These are phyloP conservation scores for Exophiala bonariae DNA, from an alignment of 2,329 filamentous ascomycete species.

Conservation along the genomic window DNA sequence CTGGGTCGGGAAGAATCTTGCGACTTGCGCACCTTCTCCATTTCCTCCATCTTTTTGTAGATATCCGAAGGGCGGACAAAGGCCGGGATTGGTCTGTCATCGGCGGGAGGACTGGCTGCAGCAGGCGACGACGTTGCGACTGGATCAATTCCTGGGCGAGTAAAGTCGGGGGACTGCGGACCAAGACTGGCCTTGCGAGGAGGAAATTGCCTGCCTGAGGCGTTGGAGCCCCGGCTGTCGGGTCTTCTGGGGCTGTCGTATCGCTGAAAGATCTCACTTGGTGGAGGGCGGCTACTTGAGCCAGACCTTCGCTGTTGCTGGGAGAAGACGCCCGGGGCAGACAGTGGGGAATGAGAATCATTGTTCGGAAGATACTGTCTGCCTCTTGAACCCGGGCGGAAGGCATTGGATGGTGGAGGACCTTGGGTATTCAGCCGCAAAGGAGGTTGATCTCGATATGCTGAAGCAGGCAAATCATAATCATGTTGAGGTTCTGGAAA, in stretches of 20 bases:
- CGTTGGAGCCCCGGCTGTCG: conserved; percentile 26
- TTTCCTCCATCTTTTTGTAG: conserved; percentile 71
- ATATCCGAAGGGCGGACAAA: conserved; percentile 76
- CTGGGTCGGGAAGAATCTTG: conserved; percentile 59
- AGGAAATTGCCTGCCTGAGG: conserved; percentile 48
- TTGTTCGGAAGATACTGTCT: conserved; percentile 17
- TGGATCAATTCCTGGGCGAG: conserved; percentile 4
- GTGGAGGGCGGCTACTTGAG: conserved; percentile 27
- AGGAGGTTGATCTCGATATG: conserved; percentile 17
- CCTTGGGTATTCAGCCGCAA: conserved; percentile 23
- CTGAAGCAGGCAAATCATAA: conserved; percentile 4
- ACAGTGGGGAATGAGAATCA: conserved; percentile 18
- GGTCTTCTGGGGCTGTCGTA: conserved; percentile 24
- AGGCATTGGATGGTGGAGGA: conserved; percentile 23
- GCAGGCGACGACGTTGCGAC: conserved; percentile 1
- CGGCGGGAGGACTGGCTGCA: neutral
- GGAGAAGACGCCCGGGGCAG: conserved; percentile 17
- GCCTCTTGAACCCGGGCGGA: conserved; percentile 26
- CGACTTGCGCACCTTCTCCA: conserved; percentile 56
- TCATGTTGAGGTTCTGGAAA: conserved; percentile 25
- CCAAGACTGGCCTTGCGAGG: conserved; percentile 64
- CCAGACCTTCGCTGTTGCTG: conserved; percentile 13
- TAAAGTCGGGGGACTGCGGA: conserved; percentile 35
- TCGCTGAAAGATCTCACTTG: conserved; percentile 16
- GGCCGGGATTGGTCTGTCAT: conserved; percentile 17